These are phyloP conservation scores for Ustilago curta DNA, from an alignment of 1,284 basidiomycete species.

Conservation along the genomic window DNA sequence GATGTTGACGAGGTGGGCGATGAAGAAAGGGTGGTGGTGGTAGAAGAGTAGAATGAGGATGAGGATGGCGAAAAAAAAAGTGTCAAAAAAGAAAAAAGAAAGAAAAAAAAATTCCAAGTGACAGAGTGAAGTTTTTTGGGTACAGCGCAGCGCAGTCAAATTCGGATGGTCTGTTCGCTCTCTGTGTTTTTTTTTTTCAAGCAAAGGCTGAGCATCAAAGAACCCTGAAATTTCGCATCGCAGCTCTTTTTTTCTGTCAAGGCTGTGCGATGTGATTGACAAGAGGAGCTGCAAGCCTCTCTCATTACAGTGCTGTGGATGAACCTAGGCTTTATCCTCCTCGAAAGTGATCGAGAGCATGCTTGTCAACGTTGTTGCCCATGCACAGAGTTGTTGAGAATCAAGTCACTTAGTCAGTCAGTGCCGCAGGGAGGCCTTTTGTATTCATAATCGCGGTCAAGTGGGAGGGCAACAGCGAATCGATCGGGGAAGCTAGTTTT, in stretches of 20 bases:
- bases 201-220: background rate
- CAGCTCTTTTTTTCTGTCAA: background rate
- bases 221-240: slow-evolving; percentile 5
- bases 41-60: slow-evolving; percentile 2
- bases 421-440: background rate
- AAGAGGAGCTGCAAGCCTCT: no score
- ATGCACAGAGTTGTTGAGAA: no score
- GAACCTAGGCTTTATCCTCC: no score
- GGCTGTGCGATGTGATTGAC: no score
- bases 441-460: background rate
- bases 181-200: background rate
- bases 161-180: slow-evolving; percentile 8
- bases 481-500: slow-evolving; percentile 4
- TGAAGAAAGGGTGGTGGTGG: slow-evolving; percentile 20
- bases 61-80: slow-evolving; percentile 11
- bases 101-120: slow-evolving; percentile 10
- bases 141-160: slow-evolving; percentile 22
- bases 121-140: slow-evolving; percentile 5
- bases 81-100: slow-evolving; percentile 15
- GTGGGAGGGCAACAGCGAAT: slow-evolving; percentile 2
- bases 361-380: no score
- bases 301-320: no score
- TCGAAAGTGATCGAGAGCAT: no score
- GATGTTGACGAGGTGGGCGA: slow-evolving; percentile 20
- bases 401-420: background rate